A percentile compares a stretch with the other conserved stretches of the same genome.
These are phyloP conservation scores for Candida oleophila DNA, from an alignment of 805 yeast genomes.

Conservation along the genomic window DNA sequence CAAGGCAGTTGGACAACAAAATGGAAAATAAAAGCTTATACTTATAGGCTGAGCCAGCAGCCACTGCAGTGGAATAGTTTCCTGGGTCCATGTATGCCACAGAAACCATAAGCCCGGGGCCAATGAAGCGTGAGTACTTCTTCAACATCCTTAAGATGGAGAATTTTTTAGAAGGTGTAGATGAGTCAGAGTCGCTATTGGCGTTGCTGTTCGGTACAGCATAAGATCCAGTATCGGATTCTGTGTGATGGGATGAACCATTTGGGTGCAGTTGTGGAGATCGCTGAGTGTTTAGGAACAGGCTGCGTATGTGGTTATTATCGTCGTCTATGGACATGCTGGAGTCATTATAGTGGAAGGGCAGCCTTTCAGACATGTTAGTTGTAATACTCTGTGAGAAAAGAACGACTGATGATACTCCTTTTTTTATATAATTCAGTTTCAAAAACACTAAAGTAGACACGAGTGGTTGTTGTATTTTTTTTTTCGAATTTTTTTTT, in stretches of 20 bases:
- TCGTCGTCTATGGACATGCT: conserved; percentile 1
- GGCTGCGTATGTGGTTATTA: not conserved
- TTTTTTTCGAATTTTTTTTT: not conserved
- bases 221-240: not conserved
- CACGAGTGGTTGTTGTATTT: not conserved
- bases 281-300: not conserved
- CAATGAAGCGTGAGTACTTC: conserved; percentile 69
- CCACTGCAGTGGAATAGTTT: conserved; percentile 91
- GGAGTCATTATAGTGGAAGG: conserved; percentile 5
- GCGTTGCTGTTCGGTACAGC: not conserved
- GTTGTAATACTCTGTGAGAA: not conserved
- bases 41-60: conserved; percentile 86
- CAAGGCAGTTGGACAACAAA: conserved; percentile 77
- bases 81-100: conserved; percentile 99
- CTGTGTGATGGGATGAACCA: not conserved
- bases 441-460: too few relatives aligned
- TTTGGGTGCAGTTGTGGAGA: not conserved
- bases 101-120: conserved; percentile 93
- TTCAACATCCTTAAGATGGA: conserved; percentile 14
- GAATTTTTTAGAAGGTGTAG: not conserved
- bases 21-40: conserved; percentile 78
- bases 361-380: conserved; percentile 1
- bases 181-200: not conserved
- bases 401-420: too few relatives aligned
- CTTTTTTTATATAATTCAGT: too few relatives aligned